Conservation (phyloP, 106 monocot species). For the Dactylorhiza incarnata region DNA sequence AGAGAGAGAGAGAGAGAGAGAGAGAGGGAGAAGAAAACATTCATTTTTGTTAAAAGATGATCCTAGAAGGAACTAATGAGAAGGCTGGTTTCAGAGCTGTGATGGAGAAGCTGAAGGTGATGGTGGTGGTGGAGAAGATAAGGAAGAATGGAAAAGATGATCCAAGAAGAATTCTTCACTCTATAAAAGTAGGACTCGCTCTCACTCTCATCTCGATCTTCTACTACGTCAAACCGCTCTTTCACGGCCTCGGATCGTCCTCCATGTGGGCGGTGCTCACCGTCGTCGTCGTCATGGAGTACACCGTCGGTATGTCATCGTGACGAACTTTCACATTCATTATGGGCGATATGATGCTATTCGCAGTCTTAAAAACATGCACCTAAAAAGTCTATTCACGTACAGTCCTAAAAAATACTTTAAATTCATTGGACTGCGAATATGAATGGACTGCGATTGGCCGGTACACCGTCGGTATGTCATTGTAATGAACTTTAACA, state of each 20-base stretch:
- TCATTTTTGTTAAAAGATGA: background rate
- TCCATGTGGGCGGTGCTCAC: conserved; percentile 69
- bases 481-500: too few relatives aligned
- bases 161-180: conserved; percentile 39
- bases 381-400: too few relatives aligned
- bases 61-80: background rate
- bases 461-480: too few relatives aligned
- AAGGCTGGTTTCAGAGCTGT: background rate
- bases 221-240: conserved; percentile 55
- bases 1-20: too few relatives aligned
- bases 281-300: conserved; percentile 68
- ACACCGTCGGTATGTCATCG: conserved; percentile 30
- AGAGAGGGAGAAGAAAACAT: too few relatives aligned
- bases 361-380: too few relatives aligned
- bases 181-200: conserved; percentile 47
- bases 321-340: too few relatives aligned
- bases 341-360: too few relatives aligned
- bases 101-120: conserved; percentile 6
- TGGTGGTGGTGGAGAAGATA: conserved; percentile 7
- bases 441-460: too few relatives aligned
- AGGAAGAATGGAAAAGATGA: conserved; percentile 37
- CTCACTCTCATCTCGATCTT: conserved; percentile 54
- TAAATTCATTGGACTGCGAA: too few relatives aligned
- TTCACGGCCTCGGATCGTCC: conserved; percentile 31
- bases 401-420: too few relatives aligned